Evolutionary conservation across 2,329 filamentous ascomycete species (phyloP).

Genomic region (Sporothrix pallida): DNA sequence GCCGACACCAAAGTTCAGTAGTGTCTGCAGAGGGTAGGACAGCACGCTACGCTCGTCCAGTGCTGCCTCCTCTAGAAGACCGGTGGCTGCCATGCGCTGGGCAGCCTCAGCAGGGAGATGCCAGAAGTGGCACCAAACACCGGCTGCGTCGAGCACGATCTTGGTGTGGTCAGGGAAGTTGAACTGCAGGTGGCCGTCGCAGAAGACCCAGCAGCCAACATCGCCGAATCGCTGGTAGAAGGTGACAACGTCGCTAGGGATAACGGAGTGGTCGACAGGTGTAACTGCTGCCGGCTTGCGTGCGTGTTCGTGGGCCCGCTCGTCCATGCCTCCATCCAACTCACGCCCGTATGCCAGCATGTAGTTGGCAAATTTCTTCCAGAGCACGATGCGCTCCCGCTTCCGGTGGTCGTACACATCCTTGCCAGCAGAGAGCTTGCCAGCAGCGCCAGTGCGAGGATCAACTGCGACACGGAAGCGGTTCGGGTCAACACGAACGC

Average conservation of each 20-base stretch:
- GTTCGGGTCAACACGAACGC: constrained; percentile 68
- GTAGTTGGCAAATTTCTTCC: constrained; percentile 77
- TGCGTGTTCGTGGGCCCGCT: constrained; percentile 44
- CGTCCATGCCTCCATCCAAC: constrained; percentile 57
- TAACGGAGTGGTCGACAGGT: constrained; percentile 46
- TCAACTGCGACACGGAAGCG: constrained; percentile 63
- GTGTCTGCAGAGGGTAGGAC: constrained; percentile 72
- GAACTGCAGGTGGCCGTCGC: constrained; percentile 79
- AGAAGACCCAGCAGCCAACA: constrained; percentile 81
- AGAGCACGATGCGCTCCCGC: constrained; percentile 68
- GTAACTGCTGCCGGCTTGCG: constrained; percentile 52
- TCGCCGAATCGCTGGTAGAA: constrained; percentile 84
- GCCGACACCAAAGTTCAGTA: constrained; percentile 67
- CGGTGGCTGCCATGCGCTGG: constrained; percentile 65
- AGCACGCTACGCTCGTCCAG: constrained; percentile 73
- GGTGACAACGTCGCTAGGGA: constrained; percentile 67
- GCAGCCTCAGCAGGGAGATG: constrained; percentile 75
- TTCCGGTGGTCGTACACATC: constrained; percentile 70
- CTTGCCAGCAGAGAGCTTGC: constrained; percentile 66
- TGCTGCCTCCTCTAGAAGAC: constrained; percentile 72
- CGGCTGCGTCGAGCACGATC: constrained; percentile 75
- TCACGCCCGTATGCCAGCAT: constrained; percentile 77
- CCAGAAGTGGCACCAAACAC: constrained; percentile 78
- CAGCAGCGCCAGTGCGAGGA: constrained; percentile 61
- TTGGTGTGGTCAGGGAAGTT: constrained; percentile 91